Evolutionary conservation across 2,329 filamentous ascomycete genomes (phyloP), one percentile per base, ranked within the genome.

Genomic region (Fusarium falciforme): DNA sequence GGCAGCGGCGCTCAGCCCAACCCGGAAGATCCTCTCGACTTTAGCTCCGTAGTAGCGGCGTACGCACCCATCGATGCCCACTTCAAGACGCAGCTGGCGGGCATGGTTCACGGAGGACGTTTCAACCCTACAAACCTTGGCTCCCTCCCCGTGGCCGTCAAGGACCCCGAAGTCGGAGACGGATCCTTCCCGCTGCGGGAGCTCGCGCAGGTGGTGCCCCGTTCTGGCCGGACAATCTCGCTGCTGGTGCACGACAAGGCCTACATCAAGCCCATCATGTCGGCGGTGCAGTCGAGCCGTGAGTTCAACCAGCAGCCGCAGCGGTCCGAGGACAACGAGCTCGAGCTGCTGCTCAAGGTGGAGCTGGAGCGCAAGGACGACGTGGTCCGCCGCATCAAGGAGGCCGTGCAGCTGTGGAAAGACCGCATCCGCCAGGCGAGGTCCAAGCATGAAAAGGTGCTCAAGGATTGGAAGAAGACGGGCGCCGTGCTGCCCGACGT

Each of bases 271-370:
- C 84, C 87, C 75, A 86, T 90, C 82, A 86, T 89, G 84, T 86
- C 84, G 77, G 88, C 88, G 35, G 83, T 90, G 60, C 88, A 89
- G 81, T 76, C 80, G 33, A 86, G 84, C 76, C 77, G 80, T n/a
- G 84, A 88, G 75, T 90, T 88, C 81, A 90, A 90, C 84, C 88
- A 90, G 85, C 88, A 90, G 84, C 88, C 89, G 55, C 89, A 90
- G 85, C 83, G 83, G 22, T 85, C 85, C 78, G 83, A 87, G 54
- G 89, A 90, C 79, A 90, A 90, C 80, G 87, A 89, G 80, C 85
- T 90, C 25, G 89, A 90, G 83, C 85, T 91, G 66, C 77, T 87
- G 31, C 83, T 91, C 70, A 85, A 85, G 77, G 81, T 90, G 64
- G 88, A 90, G 84, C 81, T 84, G 33, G 87, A 89, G 82, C 81